Conservation (phyloP, 1,284 basidiomycete species). For the Kalmanozyma brasiliensis region DNA sequence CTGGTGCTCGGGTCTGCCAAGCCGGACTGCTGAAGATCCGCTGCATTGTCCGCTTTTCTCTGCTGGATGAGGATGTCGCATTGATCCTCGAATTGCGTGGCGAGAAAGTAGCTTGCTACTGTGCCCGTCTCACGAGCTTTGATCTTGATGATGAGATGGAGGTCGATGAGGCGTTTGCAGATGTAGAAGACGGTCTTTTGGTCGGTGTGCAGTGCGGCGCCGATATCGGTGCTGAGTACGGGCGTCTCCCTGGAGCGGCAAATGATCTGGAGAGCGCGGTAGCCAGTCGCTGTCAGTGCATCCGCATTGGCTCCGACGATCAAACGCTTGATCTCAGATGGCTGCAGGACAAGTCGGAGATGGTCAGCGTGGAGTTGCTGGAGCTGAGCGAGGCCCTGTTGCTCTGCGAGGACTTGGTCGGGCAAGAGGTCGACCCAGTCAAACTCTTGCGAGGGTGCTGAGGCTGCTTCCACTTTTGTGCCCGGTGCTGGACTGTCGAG, state of each 20-base stretch:
- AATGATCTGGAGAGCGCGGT: conserved; percentile 84
- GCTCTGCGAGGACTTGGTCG: conserved; percentile 24
- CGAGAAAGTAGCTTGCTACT: conserved; percentile 46
- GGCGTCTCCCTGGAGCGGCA: conserved; percentile 81
- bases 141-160: conserved; percentile 45
- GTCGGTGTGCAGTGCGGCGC: conserved; percentile 82
- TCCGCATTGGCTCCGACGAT: conserved; percentile 84
- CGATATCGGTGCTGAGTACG: conserved; percentile 80
- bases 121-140: conserved; percentile 58
- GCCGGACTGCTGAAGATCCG: conserved; percentile 11
- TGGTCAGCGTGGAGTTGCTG: conserved; percentile 66
- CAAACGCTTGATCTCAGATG: conserved; percentile 78
- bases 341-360: conserved; percentile 79
- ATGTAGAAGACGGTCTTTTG: conserved; percentile 84
- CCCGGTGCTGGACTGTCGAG: conserved; percentile 12
- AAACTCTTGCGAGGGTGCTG: conserved; percentile 7
- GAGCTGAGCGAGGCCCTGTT: conserved; percentile 70
- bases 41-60: conserved; percentile 25
- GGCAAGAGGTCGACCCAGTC: conserved; percentile 34
- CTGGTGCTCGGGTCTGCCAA: not conserved
- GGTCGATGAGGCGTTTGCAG: conserved; percentile 53
- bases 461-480: conserved; percentile 2
- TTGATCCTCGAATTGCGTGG: conserved; percentile 32
- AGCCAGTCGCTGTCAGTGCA: conserved; percentile 81
- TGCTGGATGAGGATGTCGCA: conserved; percentile 52